Evolutionary conservation across 2,329 filamentous ascomycete genomes (phyloP).

Genomic region (Pseudogymnoascus sp.): DNA sequence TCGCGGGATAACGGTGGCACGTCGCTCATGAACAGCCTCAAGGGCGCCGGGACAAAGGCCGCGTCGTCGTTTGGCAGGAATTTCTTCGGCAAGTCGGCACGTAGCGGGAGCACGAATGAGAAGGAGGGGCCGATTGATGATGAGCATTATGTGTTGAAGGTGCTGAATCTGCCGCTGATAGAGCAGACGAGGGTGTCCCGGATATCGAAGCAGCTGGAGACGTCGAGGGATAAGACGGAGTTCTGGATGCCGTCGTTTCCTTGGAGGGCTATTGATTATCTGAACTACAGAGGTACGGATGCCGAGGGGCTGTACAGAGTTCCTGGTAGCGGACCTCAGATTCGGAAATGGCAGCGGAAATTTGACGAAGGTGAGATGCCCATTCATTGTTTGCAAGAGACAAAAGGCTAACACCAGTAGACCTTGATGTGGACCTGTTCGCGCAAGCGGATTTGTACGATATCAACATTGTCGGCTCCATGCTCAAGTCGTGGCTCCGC

Average conservation of each 20-base stretch:
- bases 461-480: slow-evolving; percentile 90
- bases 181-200: slow-evolving; percentile 86
- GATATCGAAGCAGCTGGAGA: slow-evolving; percentile 81
- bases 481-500: slow-evolving; percentile 93
- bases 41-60: slow-evolving; percentile 62
- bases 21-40: slow-evolving; percentile 64
- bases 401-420: slow-evolving; percentile 34
- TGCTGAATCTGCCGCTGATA: slow-evolving; percentile 77
- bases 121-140: slow-evolving; percentile 61
- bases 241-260: slow-evolving; percentile 98
- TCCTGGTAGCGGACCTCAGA: slow-evolving; percentile 79
- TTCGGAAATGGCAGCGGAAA: slow-evolving; percentile 86
- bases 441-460: slow-evolving; percentile 83
- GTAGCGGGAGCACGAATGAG: slow-evolving; percentile 63
- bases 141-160: slow-evolving; percentile 74
- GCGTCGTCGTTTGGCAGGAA: slow-evolving; percentile 77
- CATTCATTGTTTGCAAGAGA: not conserved
- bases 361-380: slow-evolving; percentile 67
- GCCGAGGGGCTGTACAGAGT: slow-evolving; percentile 91
- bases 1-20: slow-evolving; percentile 53
- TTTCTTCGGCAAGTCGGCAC: slow-evolving; percentile 68
- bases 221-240: slow-evolving; percentile 89
- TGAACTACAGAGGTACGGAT: slow-evolving; percentile 90
- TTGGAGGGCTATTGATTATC: slow-evolving; percentile 91
- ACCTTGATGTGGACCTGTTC: slow-evolving; percentile 84